Conservation (phyloP, 1,284 basidiomycete species). For the Gymnopus androsaceus region DNA sequence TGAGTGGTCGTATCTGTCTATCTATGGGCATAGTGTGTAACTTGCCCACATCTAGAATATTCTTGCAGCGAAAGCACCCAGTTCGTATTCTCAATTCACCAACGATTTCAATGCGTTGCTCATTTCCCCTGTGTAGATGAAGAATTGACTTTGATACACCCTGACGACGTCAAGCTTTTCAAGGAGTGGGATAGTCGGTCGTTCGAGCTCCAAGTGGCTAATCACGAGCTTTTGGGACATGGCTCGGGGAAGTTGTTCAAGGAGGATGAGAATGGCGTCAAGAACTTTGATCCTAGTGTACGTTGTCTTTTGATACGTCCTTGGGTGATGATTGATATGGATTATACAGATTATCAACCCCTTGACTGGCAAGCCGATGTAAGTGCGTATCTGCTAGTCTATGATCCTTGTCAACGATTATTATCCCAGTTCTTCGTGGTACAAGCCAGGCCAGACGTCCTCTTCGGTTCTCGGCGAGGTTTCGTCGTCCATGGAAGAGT, state of each 20-base stretch:
- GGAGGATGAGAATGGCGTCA: slow-evolving; percentile 70
- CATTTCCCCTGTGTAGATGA: slow-evolving; percentile 50
- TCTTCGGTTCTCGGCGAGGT: slow-evolving; percentile 81
- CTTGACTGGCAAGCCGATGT: slow-evolving; percentile 80
- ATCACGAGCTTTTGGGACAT: slow-evolving; percentile 81
- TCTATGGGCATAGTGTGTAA: background rate
- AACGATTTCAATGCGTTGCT: background rate
- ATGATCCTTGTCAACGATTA: slow-evolving; percentile 5
- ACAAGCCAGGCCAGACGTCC: slow-evolving; percentile 80
- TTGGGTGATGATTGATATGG: background rate
- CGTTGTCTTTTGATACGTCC: background rate
- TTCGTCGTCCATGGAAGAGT: slow-evolving; percentile 87
- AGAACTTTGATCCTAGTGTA: slow-evolving; percentile 78
- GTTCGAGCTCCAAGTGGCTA: slow-evolving; percentile 85
- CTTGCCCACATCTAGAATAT: slow-evolving; percentile 55
- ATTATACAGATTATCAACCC: slow-evolving; percentile 69
- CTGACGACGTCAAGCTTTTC: slow-evolving; percentile 70
- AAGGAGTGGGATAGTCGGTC: slow-evolving; percentile 75
- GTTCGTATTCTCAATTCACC: slow-evolving; percentile 40
- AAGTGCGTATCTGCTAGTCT: slow-evolving; percentile 24
- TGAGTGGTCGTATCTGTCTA: slow-evolving; percentile 32
- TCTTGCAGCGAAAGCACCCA: slow-evolving; percentile 80
- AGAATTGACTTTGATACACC: slow-evolving; percentile 78
- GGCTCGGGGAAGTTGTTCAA: slow-evolving; percentile 81
- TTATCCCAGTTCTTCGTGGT: slow-evolving; percentile 69